A percentile compares a stretch with the other conserved stretches of the same genome.
phyloP scores from a whole-genome alignment of 2,329 filamentous ascomycete genomes.

The Colletotrichum sidae region DNA sequence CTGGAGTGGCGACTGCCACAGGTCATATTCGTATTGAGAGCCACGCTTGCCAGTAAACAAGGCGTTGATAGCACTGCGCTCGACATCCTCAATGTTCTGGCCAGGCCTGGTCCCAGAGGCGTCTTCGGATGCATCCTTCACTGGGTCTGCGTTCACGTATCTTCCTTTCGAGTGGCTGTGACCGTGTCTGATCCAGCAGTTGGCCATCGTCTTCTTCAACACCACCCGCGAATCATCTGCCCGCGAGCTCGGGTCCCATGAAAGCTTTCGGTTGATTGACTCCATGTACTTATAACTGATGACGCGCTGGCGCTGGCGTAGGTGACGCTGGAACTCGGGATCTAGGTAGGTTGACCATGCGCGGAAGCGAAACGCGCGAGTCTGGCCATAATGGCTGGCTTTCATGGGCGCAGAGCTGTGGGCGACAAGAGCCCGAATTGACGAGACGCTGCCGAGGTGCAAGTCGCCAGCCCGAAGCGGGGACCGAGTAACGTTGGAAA shows the following conservation, averaged over 20 bases:
- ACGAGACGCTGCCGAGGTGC: constrained; percentile 34
- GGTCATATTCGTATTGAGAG: constrained; percentile 39
- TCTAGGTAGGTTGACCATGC: constrained; percentile 58
- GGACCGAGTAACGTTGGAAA: constrained; percentile 42
- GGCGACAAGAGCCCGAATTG: constrained; percentile 19
- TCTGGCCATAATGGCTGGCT: constrained; percentile 50
- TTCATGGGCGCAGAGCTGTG: constrained; percentile 29
- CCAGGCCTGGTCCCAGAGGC: constrained; percentile 52
- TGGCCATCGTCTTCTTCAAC: constrained; percentile 56
- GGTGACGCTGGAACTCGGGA: constrained; percentile 54
- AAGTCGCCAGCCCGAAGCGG: constrained; percentile 45
- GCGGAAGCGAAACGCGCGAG: constrained; percentile 61
- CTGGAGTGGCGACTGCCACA: constrained; percentile 47
- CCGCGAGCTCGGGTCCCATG: constrained; percentile 57
- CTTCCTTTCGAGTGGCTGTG: constrained; percentile 42
- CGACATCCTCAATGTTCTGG: constrained; percentile 57
- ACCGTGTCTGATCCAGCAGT: constrained; percentile 50
- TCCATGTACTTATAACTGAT: constrained; percentile 60
- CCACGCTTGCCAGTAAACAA: constrained; percentile 50
- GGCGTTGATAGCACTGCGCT: constrained; percentile 57
- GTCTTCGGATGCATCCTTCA: constrained; percentile 52
- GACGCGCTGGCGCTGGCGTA: constrained; percentile 56
- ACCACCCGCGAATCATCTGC: constrained; percentile 49
- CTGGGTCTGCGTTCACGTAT: constrained; percentile 50
- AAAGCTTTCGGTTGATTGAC: constrained; percentile 55